Evolutionary conservation across 1,284 basidiomycete species (phyloP), one percentile per base, ranked within the genome.

Genomic region (Rhodotorula sp.): DNA sequence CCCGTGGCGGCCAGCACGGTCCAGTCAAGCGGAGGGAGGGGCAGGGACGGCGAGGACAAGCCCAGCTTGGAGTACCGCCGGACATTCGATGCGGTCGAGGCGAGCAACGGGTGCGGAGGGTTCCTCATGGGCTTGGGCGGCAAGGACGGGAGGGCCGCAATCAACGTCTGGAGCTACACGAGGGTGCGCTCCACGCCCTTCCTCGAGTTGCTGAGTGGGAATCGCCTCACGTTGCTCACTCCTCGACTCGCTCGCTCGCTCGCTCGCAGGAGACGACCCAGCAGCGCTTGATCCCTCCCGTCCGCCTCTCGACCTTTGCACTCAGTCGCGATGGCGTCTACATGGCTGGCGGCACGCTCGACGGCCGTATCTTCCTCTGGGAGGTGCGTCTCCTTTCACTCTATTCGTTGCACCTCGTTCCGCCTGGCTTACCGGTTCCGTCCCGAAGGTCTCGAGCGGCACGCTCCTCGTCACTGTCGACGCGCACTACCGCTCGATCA

Each of bases 291-390:
- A 90, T 97, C 23, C 84, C 97, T 0, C 93, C 96, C 0, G 93
- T 97, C 81, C 92, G 91, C 79, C 83, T 97, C 61, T 86, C 88
- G 17, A 92, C 91, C 77, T 85, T 97, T 54, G 85, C 90, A 4
- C 80, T 91, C 9, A 92, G 94, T 79, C 85, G 85, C 7, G 84
- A 84, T 61, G 93, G 92, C 4, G 82, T 85, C 27, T 91, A 89
- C 77, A 91, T 91, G 76, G 94, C 92, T 0, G 93, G 90, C 19
- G 96, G 94, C 34, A 94, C 92, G 0, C 82, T 86, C 3, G 90
- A 91, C 79, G 96, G 96, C 44, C 88, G 93, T 64, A 87, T 98
- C 78, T 95, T 94, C 80, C 82, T 99, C 2, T 99, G 96, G 96
- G 93, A 97, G 90, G 93, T 89, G 76, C 78, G 88, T 48, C 74